Base-by-base conservation (phyloP, 371 early-diverging fungal genomes). In the Coemansia sp. region DNA sequence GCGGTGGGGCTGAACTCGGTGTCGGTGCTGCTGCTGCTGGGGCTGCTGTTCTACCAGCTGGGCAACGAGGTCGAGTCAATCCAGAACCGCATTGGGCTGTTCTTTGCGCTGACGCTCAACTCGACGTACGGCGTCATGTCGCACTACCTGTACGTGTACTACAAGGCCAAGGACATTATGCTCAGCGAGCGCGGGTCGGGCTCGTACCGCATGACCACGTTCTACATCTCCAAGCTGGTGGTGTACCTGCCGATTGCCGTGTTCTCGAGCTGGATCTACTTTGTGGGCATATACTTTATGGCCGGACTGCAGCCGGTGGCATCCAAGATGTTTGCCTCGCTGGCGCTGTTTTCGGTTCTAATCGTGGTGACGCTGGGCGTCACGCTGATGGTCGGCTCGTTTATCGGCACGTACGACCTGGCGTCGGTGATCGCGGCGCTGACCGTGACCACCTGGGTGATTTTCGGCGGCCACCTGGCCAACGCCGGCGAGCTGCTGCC, bases 391-490 rank as follows among this genome's bases (percentile, higher is more conserved):
- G 65, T 76, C 4, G 72, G 77, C 31, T 69, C 78, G 40, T 66
- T 78, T 56, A 62, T 75, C 20, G 45, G 52, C 55, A 66, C 64
- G 2, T 66, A 83, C 20, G 68, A 81, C 33, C 26, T 79, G 59
- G 79, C 82, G 3, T 81, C 82, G 53, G 74, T 82, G 7, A 51
- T 83, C n/a, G 77, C 74, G 2, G 74, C 82, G 14, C 62, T 84
- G 39, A 57, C 77, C 1, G 61, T 74, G 4, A 68, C 80, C 5
- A 66, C 81, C 2, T 83, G 84, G 64, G 66, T 82, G 6, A 58
- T 84, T 5, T 84, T 77, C 55, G 78, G 80, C 16, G 85, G 83
- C 20, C 69, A 77, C 34, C 39, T 81, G 52, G 71, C 80, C 11
- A 81, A 81, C 47, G 71, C 66, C 10, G 70, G 65, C 49, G 72